Evolutionary conservation across 2,329 filamentous ascomycete genomes (phyloP), one percentile per base, ranked within the genome.

Genomic region (Alternaria gansuensis): DNA sequence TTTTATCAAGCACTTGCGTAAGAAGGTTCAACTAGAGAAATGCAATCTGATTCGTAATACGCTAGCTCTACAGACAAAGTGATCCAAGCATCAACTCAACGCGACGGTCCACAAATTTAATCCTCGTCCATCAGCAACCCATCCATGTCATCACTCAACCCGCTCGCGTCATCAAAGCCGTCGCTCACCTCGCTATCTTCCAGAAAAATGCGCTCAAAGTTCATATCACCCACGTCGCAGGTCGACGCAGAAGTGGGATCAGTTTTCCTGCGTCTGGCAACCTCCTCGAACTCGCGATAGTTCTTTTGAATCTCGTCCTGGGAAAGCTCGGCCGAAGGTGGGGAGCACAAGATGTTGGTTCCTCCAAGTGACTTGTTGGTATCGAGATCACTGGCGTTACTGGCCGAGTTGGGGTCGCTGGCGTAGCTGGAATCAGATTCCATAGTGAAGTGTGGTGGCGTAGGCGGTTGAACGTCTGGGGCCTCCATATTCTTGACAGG

Each of bases 121-220:
- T 31, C 24, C 4, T 31, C 28, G 5, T 39, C 55, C 50, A 56
- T 14, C n/a, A 36, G 40, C 41, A 57, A 37, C 34, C 43, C 46
- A 13, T 28, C 43, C 17, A 62, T 31, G 5, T 40, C 57, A 37
- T 57, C 61, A 37, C 51, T 55, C 45, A 61, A 10, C 0, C 34
- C 54, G 37, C 55, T 50, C 3, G 49, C 14, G 17, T 56, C 60
- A 5, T 34, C 53, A 17, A 17, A 17, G 17, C 17, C 17, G 17
- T 17, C 17, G 17, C 17, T 17, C 3, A 26, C 34, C 26, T 65
- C 62, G 13, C 58, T 60, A 7, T 60, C 62, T 2, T 51, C 63
- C 11, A 69, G 3, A 34, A 70, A 70, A 3, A 66, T 61, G n/a
- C 52, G 54, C 50, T 72, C 68, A 50, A 67, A 70, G 1, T 45